Evolutionary conservation across 2,329 filamentous ascomycete genomes (phyloP).

Genomic region (Didymella glomerata): DNA sequence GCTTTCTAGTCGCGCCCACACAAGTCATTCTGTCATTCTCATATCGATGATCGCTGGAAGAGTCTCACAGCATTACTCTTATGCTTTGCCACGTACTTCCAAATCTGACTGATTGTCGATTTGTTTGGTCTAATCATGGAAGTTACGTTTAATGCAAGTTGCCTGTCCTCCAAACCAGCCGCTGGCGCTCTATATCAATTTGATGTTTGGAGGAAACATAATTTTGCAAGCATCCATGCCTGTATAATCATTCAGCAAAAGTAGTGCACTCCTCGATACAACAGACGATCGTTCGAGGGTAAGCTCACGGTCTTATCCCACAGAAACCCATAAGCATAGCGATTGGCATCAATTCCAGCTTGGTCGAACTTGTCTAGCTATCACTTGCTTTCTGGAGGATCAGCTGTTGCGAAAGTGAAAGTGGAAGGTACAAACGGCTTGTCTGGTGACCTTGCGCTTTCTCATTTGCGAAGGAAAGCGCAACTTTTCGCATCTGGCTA

Average conservation of each 20-base stretch:
- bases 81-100: not conserved
- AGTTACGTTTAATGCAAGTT: too few species aligned
- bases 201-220: not conserved
- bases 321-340: not conserved
- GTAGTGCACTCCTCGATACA: not conserved
- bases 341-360: not conserved
- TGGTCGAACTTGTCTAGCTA: too few species aligned
- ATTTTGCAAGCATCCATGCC: not conserved
- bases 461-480: slow-evolving; percentile 3
- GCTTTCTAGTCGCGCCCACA: not conserved
- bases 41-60: too few species aligned
- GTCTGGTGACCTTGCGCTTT: not conserved
- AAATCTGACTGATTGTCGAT: not conserved
- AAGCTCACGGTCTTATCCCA: not conserved
- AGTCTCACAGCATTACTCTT: too few species aligned
- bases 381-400: not conserved
- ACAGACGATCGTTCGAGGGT: not conserved
- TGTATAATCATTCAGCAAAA: not conserved
- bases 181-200: not conserved
- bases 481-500: slow-evolving; percentile 2
- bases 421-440: slow-evolving; percentile 7
- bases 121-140: too few species aligned
- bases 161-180: not conserved
- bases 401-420: slow-evolving; percentile 16
- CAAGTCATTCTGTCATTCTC: too few species aligned